Evolutionary conservation across 306 rosid species (phyloP).

Genomic region (Nissolia schottii): DNA sequence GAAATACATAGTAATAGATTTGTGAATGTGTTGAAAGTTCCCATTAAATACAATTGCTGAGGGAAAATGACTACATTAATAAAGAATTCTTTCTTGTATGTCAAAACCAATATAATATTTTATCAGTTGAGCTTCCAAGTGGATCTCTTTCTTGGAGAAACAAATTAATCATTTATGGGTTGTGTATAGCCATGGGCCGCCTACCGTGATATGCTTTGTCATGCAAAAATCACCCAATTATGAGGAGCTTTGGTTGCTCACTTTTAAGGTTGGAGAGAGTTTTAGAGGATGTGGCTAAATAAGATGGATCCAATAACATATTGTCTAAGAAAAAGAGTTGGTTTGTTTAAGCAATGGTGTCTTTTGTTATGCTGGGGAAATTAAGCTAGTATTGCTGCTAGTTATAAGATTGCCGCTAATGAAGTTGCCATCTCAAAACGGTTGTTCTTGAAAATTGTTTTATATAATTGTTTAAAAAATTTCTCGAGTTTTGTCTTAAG

Average conservation of each 20-base stretch:
- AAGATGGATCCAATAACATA: conserved; percentile 2
- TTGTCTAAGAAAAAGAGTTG: not conserved
- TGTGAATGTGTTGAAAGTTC: not conserved
- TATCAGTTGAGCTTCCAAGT: not conserved
- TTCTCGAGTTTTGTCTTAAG: not conserved
- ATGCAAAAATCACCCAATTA: not conserved
- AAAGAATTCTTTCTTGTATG: not conserved
- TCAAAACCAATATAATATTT: not conserved
- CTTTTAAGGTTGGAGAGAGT: not conserved
- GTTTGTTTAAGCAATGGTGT: not conserved
- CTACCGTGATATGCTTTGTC: not conserved
- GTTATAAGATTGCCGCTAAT: not conserved
- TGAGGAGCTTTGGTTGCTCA: not conserved
- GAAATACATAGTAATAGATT: not conserved
- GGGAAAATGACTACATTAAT: not conserved
- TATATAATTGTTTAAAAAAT: not conserved
- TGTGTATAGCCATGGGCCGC: not conserved
- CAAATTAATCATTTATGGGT: not conserved
- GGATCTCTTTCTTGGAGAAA: not conserved
- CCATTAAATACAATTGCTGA: not conserved
- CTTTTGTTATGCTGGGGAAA: not conserved
- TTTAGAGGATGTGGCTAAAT: not conserved
- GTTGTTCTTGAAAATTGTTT: not conserved
- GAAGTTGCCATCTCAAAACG: not conserved
- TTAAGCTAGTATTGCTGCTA: not conserved